phyloP scores from a whole-genome alignment of 208 protist genomes.

The Wallacemonas sp. region DNA sequence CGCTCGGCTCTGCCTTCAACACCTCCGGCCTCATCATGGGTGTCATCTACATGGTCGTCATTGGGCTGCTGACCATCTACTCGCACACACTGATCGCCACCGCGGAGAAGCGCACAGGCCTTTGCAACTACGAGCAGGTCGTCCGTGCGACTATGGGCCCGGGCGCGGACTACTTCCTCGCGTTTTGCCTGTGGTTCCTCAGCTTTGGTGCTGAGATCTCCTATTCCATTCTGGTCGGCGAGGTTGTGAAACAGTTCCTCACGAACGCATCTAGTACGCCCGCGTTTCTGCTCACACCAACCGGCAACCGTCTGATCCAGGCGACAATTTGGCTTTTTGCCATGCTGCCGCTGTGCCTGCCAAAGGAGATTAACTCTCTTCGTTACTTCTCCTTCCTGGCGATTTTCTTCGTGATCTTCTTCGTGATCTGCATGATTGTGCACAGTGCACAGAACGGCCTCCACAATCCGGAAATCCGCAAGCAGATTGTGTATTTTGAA shows the following conservation, averaged over 20 bases:
- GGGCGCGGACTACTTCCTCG: slow-evolving; percentile 56
- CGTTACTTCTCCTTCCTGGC: slow-evolving; percentile 66
- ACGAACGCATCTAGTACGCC: slow-evolving; percentile 30
- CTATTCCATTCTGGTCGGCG: slow-evolving; percentile 57
- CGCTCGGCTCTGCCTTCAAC: slow-evolving; percentile 56
- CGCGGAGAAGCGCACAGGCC: slow-evolving; percentile 35
- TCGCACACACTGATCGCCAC: slow-evolving; percentile 48
- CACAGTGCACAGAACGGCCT: slow-evolving; percentile 43
- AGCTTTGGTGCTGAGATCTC: slow-evolving; percentile 62
- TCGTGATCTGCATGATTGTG: slow-evolving; percentile 68
- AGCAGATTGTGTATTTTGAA: slow-evolving; percentile 46
- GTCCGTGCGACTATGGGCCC: slow-evolving; percentile 44
- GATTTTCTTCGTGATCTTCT: slow-evolving; percentile 69
- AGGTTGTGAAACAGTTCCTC: slow-evolving; percentile 51
- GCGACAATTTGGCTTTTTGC: slow-evolving; percentile 55
- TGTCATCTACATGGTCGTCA: slow-evolving; percentile 61
- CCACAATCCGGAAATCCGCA: slow-evolving; percentile 20
- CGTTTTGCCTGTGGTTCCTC: slow-evolving; percentile 45
- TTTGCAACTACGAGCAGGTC: slow-evolving; percentile 62
- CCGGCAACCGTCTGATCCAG: slow-evolving; percentile 51
- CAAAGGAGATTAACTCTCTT: slow-evolving; percentile 84
- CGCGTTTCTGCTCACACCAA: slow-evolving; percentile 30
- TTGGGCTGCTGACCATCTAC: slow-evolving; percentile 56
- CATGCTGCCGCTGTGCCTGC: slow-evolving; percentile 80
- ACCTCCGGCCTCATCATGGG: slow-evolving; percentile 57